phyloP scores from a whole-genome alignment of 164 flowering plant species.

The Brasenia schreberi region DNA sequence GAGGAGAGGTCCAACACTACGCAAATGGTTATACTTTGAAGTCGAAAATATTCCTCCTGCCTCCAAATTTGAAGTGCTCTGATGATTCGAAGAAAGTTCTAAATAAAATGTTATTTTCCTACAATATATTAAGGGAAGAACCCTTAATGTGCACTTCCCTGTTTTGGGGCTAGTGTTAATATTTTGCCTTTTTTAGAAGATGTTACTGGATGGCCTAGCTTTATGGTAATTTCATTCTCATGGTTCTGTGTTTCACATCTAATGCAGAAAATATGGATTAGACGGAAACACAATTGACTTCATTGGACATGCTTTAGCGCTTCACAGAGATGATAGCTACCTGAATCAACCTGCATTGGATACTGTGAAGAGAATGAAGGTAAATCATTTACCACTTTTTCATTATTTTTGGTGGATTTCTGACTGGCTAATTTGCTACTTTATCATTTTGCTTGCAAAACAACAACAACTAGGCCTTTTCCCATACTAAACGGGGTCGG shows the following conservation, averaged over 20 bases:
- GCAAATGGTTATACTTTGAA: no score
- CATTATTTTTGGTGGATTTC: not conserved
- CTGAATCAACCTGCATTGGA: constrained; percentile 76
- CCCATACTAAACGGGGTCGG: no score
- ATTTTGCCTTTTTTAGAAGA: no score
- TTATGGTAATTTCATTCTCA: not conserved
- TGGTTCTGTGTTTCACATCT: constrained; percentile 4
- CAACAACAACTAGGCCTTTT: no score
- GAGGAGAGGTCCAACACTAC: no score
- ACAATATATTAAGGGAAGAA: not conserved
- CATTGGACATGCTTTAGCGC: constrained; percentile 96
- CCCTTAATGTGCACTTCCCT: no score
- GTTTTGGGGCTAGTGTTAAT: no score
- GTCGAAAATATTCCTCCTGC: no score
- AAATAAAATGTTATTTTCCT: not conserved
- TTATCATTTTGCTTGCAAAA: no score
- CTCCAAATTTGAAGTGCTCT: not conserved
- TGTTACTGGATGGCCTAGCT: no score
- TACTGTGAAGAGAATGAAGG: constrained; percentile 85
- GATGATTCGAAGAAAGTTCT: not conserved
- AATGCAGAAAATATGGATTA: constrained; percentile 72
- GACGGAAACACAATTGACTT: constrained; percentile 90
- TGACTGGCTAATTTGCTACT: no score
- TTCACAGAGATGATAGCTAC: constrained; percentile 60
- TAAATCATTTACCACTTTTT: constrained; percentile 7